A percentile compares a stretch with the other conserved stretches of the same genome.
Conservation (phyloP, 1,284 basidiomycete species). For the Cystobasidium pallidum region DNA sequence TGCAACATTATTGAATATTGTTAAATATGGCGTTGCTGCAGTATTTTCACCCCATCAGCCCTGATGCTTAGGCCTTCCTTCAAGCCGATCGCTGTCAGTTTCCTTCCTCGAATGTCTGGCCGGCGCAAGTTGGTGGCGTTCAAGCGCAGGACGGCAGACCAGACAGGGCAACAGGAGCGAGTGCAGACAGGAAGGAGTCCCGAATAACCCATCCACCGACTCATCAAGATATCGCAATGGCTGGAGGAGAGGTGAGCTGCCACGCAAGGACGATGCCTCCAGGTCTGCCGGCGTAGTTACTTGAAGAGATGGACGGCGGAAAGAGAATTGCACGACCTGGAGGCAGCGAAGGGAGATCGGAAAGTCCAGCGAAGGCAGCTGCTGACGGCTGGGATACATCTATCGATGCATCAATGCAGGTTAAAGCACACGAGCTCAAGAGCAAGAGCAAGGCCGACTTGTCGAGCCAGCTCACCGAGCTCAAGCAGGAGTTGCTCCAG, state of each 20-base stretch:
- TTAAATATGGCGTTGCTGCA: too few species aligned
- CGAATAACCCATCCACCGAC: conserved; percentile 1
- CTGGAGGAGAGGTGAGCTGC: conserved; percentile 28
- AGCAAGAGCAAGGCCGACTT: conserved; percentile 66
- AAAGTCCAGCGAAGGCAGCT: not conserved
- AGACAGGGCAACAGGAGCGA: not conserved
- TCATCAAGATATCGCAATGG: conserved; percentile 27
- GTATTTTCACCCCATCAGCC: not conserved
- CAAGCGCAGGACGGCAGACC: not conserved
- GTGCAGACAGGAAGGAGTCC: not conserved
- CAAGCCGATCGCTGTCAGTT: not conserved
- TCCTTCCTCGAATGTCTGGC: not conserved
- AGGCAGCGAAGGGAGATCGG: conserved; percentile 6
- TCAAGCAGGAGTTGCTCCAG: conserved; percentile 89
- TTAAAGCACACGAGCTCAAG: conserved; percentile 42
- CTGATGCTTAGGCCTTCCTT: too few species aligned
- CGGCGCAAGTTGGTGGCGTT: not conserved
- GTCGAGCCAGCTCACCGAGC: conserved; percentile 88
- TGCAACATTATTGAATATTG: too few species aligned
- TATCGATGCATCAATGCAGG: conserved; percentile 17
- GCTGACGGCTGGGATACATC: not conserved
- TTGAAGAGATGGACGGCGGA: conserved; percentile 7
- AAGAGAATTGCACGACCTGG: not conserved
- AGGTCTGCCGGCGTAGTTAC: not conserved
- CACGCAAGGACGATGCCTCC: conserved; percentile 3